Evolutionary conservation across 1,284 basidiomycete genomes (phyloP).

Genomic region (Phaffia rhodozyma): DNA sequence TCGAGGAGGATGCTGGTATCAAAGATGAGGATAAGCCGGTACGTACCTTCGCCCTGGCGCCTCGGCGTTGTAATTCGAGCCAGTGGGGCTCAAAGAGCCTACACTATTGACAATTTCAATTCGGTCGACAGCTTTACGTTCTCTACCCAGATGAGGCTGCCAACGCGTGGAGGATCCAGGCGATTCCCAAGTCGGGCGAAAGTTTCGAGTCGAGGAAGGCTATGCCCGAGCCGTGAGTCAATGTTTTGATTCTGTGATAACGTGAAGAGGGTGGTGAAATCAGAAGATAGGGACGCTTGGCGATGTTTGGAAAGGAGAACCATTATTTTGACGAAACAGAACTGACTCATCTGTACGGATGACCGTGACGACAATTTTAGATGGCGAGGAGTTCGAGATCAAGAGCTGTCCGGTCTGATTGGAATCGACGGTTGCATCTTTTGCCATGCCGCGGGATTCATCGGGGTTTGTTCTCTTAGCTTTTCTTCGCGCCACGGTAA

Average conservation of each 20-base stretch:
- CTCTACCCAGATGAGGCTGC: slow-evolving; percentile 76
- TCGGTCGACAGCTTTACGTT: slow-evolving; percentile 50
- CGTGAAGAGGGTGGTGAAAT: background rate
- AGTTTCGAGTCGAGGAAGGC: slow-evolving; percentile 85
- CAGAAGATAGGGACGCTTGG: background rate
- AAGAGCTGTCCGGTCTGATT: slow-evolving; percentile 55
- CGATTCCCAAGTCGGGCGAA: slow-evolving; percentile 68
- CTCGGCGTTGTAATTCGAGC: background rate
- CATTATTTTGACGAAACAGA: background rate
- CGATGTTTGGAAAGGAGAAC: no score
- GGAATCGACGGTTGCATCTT: slow-evolving; percentile 81
- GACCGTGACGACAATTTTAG: slow-evolving; percentile 19
- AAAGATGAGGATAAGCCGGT: slow-evolving; percentile 42
- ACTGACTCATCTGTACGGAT: background rate
- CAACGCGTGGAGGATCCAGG: slow-evolving; percentile 84
- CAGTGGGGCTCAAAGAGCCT: background rate
- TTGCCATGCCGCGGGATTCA: slow-evolving; percentile 90
- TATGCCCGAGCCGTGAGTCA: slow-evolving; percentile 58
- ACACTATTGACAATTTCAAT: background rate
- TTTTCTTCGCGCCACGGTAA: slow-evolving; percentile 2
- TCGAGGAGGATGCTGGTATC: slow-evolving; percentile 52
- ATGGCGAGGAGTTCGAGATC: slow-evolving; percentile 87
- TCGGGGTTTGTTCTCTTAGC: slow-evolving; percentile 55
- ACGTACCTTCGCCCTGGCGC: background rate
- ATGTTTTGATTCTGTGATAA: background rate